These are phyloP conservation scores for Moricandia moricandioides DNA, from an alignment of 345 rosid species.

Conservation along the genomic window DNA sequence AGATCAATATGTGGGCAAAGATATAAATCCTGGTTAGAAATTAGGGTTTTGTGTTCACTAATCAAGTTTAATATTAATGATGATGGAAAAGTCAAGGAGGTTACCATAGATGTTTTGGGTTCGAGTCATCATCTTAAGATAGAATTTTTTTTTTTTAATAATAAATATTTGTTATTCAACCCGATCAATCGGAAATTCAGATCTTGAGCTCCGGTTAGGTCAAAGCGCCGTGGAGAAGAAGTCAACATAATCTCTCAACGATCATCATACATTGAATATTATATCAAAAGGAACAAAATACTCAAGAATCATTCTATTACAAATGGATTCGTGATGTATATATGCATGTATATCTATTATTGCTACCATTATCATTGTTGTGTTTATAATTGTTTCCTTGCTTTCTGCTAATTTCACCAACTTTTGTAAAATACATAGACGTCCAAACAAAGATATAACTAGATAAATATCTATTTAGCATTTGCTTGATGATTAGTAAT, in stretches of 20 bases:
- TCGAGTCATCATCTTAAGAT: slow-evolving; percentile 20
- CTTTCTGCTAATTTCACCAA: slow-evolving; percentile 23
- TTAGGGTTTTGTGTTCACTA: slow-evolving; percentile 28
- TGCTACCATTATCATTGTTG: slow-evolving; percentile 9
- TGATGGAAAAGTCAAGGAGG: neutral
- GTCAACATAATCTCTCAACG: slow-evolving; percentile 7
- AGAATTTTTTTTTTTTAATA: no score
- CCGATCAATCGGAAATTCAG: no score
- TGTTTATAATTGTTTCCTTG: slow-evolving; percentile 10
- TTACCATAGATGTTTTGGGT: slow-evolving; percentile 24
- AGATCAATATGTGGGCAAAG: slow-evolving; percentile 8
- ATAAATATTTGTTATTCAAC: no score
- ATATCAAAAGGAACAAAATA: neutral
- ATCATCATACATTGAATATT: slow-evolving; percentile 7
- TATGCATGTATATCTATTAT: slow-evolving; percentile 25
- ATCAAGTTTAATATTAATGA: slow-evolving; percentile 6
- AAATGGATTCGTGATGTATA: slow-evolving; percentile 28
- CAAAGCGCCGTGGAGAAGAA: slow-evolving; percentile 30
- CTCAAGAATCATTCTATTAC: slow-evolving; percentile 22
- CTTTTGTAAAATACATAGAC: slow-evolving; percentile 18
- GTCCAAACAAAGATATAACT: slow-evolving; percentile 23
- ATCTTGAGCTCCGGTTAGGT: slow-evolving; percentile 41
- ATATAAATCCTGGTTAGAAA: slow-evolving; percentile 2
- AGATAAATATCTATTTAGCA: neutral
- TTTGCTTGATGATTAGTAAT: neutral